Evolutionary conservation across 2,329 filamentous ascomycete species (phyloP).

Genomic region (Claviceps sorghi): DNA sequence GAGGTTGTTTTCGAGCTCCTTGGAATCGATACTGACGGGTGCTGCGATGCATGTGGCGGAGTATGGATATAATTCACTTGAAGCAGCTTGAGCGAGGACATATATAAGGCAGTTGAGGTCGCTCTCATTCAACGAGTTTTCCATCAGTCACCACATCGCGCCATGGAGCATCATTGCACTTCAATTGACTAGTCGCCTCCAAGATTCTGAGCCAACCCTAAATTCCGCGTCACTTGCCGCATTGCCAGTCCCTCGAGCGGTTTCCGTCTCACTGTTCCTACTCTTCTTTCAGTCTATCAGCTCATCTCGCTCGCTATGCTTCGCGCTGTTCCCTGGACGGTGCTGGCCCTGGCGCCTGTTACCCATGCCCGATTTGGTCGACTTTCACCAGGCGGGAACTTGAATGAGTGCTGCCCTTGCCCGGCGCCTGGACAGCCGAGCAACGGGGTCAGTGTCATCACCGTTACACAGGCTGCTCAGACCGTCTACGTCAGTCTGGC

Average conservation of each 20-base stretch:
- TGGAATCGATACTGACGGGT: conserved; percentile 6
- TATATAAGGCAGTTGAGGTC: conserved; percentile 4
- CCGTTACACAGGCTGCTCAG: conserved; percentile 13
- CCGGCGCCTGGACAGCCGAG: conserved; percentile 7
- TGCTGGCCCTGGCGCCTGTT: conserved; percentile 14
- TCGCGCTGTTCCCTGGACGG: conserved; percentile 12
- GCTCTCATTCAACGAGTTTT: background rate
- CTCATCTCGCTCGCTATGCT: conserved; percentile 10
- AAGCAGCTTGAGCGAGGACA: conserved; percentile 1
- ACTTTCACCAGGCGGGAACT: conserved; percentile 8
- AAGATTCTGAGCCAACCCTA: background rate
- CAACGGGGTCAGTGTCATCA: conserved; percentile 12
- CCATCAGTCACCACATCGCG: conserved; percentile 3
- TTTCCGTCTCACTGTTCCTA: too few relatives aligned
- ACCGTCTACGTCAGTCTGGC: conserved; percentile 15
- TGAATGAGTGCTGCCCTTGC: conserved; percentile 18
- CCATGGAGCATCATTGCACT: conserved; percentile 1
- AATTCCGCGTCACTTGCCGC: background rate
- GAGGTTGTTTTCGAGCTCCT: conserved; percentile 2
- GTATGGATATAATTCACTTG: background rate
- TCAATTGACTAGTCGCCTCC: background rate
- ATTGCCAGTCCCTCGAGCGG: background rate
- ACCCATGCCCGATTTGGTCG: conserved; percentile 14
- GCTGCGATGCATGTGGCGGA: background rate
- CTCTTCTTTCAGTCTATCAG: background rate